Percentiles rank a stretch among this genome's conserved stretches.
Conservation (phyloP, 495 filamentous ascomycete genomes). For the Geoglossum glabrum region DNA sequence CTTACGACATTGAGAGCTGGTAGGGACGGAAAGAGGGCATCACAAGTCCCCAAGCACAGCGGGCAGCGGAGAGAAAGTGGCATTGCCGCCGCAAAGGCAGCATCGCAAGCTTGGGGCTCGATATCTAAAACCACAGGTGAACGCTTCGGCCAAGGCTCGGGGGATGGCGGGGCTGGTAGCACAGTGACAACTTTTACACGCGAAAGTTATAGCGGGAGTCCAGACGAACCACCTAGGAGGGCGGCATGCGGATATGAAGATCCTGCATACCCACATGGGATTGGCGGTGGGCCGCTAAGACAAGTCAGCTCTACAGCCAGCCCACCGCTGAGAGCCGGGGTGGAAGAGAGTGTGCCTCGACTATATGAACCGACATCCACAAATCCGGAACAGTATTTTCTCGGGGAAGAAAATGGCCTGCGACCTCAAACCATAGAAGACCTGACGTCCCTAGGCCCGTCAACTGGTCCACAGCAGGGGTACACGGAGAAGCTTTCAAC, state of each 20-base stretch:
- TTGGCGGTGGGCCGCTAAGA: not conserved
- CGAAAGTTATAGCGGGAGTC: conserved; percentile 8
- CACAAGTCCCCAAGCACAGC: conserved; percentile 23
- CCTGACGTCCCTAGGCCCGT: conserved; percentile 7
- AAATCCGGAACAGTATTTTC: not conserved
- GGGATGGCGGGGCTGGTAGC: conserved; percentile 6
- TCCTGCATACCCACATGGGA: not conserved
- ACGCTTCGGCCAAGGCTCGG: conserved; percentile 12
- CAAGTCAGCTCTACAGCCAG: not conserved
- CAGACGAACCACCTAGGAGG: conserved; percentile 16
- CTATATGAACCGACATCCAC: not conserved
- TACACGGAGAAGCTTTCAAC: not conserved
- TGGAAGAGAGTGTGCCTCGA: not conserved
- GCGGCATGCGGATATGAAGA: not conserved
- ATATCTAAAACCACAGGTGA: conserved; percentile 19
- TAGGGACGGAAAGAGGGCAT: conserved; percentile 35
- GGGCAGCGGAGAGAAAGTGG: conserved; percentile 17
- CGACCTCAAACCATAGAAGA: conserved; percentile 8
- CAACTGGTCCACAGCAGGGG: conserved; percentile 6
- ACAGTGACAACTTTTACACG: conserved; percentile 8
- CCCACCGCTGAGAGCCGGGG: not conserved
- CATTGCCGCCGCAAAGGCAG: conserved; percentile 59
- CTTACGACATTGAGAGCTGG: conserved; percentile 57
- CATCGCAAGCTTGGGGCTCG: conserved; percentile 65
- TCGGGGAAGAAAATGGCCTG: not conserved